phyloP scores from a whole-genome alignment of 2,329 filamentous ascomycete species.

The Trichoderma atrobrunneum region DNA sequence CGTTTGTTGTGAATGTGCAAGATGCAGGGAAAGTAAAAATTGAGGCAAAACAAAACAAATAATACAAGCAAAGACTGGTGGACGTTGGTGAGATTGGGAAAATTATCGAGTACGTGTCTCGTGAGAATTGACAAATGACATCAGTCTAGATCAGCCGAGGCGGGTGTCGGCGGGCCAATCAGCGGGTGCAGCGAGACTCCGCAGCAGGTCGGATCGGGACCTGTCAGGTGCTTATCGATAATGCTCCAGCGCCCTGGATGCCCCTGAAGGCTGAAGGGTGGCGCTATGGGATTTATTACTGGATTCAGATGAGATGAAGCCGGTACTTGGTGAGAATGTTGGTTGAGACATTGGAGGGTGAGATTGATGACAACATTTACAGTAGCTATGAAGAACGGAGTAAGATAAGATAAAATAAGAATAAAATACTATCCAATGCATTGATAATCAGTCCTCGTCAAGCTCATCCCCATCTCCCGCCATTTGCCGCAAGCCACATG shows the following conservation, averaged over 20 bases:
- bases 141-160: slow-evolving; percentile 11
- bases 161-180: neutral
- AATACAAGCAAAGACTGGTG: neutral
- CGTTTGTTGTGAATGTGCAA: neutral
- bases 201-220: neutral
- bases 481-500: neutral
- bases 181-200: neutral
- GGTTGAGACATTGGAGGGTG: neutral
- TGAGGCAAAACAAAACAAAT: neutral
- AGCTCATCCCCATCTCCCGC: neutral
- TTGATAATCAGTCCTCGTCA: neutral
- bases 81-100: neutral
- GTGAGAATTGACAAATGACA: slow-evolving; percentile 17
- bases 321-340: neutral
- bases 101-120: slow-evolving; percentile 6
- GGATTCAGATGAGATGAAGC: neutral
- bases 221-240: slow-evolving; percentile 6
- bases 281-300: neutral
- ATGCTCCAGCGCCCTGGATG: neutral
- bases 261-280: neutral
- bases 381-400: neutral
- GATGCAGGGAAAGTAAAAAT: rapidly evolving
- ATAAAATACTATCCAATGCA: too few species aligned
- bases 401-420: neutral
- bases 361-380: too few species aligned